Evolutionary conservation across 208 protist genomes (phyloP).

Genomic region (Leishmania lainsoni): DNA sequence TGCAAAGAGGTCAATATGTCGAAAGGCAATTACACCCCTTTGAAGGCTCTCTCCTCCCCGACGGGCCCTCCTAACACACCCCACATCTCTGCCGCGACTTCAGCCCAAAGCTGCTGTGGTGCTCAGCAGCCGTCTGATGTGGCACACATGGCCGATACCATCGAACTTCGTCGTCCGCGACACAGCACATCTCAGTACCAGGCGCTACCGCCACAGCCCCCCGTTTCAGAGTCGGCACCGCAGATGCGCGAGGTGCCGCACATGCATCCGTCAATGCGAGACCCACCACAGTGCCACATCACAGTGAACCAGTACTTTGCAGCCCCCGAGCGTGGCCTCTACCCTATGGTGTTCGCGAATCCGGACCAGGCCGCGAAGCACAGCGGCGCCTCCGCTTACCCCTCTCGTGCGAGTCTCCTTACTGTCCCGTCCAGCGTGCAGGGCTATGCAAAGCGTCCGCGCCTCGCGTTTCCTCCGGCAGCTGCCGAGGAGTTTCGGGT

Average conservation of each 20-base stretch:
- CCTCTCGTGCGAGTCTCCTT: conserved; percentile 13
- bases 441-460: not conserved
- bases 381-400: not conserved
- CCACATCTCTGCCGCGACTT: not conserved
- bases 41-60: not conserved
- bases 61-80: conserved; percentile 22
- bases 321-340: conserved; percentile 14
- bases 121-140: not conserved
- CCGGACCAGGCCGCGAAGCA: not conserved
- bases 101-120: not conserved
- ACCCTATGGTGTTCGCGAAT: conserved; percentile 1
- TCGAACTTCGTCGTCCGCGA: conserved; percentile 22
- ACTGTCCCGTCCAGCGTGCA: conserved; percentile 10
- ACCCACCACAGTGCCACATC: conserved; percentile 22
- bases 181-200: not conserved
- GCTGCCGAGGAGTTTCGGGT: not conserved
- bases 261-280: not conserved
- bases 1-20: not conserved
- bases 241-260: not conserved
- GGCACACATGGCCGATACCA: not conserved
- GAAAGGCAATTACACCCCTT: not conserved
- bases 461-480: not conserved
- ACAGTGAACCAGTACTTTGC: conserved; percentile 37
- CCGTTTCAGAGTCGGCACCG: conserved; percentile 5
- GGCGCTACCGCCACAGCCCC: not conserved